These are phyloP conservation scores for Peniophora sp. DNA, from an alignment of 1,284 basidiomycete species.

Conservation along the genomic window DNA sequence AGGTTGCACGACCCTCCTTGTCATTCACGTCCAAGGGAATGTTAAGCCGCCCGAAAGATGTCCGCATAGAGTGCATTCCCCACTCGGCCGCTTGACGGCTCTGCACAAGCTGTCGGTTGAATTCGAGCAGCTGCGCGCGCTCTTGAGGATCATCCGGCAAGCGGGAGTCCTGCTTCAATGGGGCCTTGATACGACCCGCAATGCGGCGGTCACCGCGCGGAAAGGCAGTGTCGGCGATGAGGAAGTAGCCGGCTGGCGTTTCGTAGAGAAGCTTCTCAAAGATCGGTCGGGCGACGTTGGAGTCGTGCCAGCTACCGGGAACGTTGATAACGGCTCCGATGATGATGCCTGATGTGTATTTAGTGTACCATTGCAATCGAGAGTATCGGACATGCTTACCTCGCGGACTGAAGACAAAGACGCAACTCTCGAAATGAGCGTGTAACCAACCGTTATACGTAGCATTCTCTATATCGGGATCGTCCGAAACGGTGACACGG, in stretches of 20 bases:
- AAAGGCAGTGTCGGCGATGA: neutral
- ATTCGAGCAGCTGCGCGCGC: conserved; percentile 13
- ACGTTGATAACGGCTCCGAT: neutral
- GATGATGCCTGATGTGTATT: neutral
- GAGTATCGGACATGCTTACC: conserved; percentile 18
- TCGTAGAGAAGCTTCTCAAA: neutral
- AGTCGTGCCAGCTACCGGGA: neutral
- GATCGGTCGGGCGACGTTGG: neutral
- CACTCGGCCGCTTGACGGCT: conserved; percentile 36
- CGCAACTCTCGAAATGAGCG: conserved; percentile 28
- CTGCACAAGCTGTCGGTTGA: conserved; percentile 25
- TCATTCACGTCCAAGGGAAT: conserved; percentile 27
- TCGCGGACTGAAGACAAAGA: conserved; percentile 21
- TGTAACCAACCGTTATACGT: conserved; percentile 42
- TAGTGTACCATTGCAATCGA: too few relatives aligned
- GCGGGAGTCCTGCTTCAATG: neutral
- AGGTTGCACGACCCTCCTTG: conserved; percentile 12
- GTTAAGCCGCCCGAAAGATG: conserved; percentile 30
- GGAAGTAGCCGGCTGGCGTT: neutral
- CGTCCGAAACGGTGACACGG: conserved; percentile 13
- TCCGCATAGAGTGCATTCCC: conserved; percentile 33
- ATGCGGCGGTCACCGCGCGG: neutral
- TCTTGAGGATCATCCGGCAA: conserved; percentile 5
- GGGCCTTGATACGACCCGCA: neutral
- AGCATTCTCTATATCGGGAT: conserved; percentile 36